A percentile compares a stretch with the other conserved stretches of the same genome.
phyloP scores from a whole-genome alignment of 352 stramenopile species.

The Pythium utonaiense region DNA sequence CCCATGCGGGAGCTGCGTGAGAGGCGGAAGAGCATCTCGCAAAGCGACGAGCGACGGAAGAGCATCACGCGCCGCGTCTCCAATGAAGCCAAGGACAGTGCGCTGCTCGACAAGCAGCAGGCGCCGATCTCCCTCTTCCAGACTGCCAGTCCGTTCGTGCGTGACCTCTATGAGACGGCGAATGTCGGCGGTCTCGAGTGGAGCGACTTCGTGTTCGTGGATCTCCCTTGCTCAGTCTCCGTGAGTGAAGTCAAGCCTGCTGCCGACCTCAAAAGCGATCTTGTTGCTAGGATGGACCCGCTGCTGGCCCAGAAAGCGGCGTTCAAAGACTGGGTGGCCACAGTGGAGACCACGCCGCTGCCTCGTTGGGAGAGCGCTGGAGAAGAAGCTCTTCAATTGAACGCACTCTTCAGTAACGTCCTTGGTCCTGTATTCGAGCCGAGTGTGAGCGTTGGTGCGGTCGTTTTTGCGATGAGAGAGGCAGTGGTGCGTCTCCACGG shows the following conservation, averaged over 20 bases:
- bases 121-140: slow-evolving; percentile 36
- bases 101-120: slow-evolving; percentile 8
- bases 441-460: slow-evolving; percentile 43
- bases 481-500: slow-evolving; percentile 22
- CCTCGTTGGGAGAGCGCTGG: slow-evolving; percentile 9
- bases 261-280: slow-evolving; percentile 32
- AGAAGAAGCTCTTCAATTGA: neutral
- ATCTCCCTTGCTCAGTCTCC: slow-evolving; percentile 29
- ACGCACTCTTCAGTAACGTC: slow-evolving; percentile 31
- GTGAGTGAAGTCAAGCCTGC: slow-evolving; percentile 19
- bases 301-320: slow-evolving; percentile 43
- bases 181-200: slow-evolving; percentile 53
- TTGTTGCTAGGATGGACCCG: slow-evolving; percentile 30
- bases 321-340: slow-evolving; percentile 63
- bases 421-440: slow-evolving; percentile 38
- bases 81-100: neutral
- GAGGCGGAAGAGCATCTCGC: slow-evolving; percentile 29
- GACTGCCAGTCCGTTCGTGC: slow-evolving; percentile 34
- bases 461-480: slow-evolving; percentile 56
- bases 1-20: slow-evolving; percentile 23
- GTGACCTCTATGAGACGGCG: slow-evolving; percentile 35
- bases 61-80: slow-evolving; percentile 8
- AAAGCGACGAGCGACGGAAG: slow-evolving; percentile 19
- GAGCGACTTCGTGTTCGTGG: slow-evolving; percentile 74
- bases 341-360: slow-evolving; percentile 36